Percentiles rank a stretch among this genome's conserved stretches.
phyloP scores from a whole-genome alignment of 805 yeast genomes.

The Zygoascus ofunaensis region DNA sequence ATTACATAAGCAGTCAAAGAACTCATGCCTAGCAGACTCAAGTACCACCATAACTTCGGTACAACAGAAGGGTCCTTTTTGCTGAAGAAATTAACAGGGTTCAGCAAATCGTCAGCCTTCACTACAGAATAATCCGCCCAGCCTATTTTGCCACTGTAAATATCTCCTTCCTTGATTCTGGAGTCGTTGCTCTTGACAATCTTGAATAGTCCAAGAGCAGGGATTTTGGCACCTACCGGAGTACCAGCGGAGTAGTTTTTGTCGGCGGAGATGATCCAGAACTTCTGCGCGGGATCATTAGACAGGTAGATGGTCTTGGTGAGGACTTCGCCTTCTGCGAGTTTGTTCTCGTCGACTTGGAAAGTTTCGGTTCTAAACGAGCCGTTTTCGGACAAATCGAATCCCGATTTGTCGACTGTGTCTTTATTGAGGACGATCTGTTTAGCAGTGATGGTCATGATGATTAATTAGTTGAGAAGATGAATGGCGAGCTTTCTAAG shows the following conservation, averaged over 20 bases:
- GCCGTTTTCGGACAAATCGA: conserved; percentile 1
- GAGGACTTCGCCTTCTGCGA: background rate
- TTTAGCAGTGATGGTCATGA: background rate
- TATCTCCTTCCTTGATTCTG: background rate
- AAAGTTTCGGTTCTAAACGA: background rate
- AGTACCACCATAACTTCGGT: background rate
- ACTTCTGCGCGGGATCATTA: conserved; percentile 1
- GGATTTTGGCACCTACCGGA: background rate
- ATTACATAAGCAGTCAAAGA: background rate
- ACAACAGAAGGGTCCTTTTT: background rate
- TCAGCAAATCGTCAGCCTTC: background rate
- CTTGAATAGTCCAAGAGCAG: background rate
- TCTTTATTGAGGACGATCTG: background rate
- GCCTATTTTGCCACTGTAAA: background rate
- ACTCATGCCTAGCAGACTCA: background rate
- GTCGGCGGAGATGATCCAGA: background rate
- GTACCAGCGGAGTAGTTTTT: background rate
- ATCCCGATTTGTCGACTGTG: too few relatives aligned
- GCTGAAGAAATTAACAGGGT: background rate
- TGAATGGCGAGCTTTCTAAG: background rate
- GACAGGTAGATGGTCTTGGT: background rate
- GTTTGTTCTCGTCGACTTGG: background rate
- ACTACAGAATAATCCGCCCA: background rate
- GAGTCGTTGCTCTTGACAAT: background rate
- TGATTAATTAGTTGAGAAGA: background rate